Base-by-base conservation (phyloP, 805 yeast species). In the Ogataea nonfermentans region DNA sequence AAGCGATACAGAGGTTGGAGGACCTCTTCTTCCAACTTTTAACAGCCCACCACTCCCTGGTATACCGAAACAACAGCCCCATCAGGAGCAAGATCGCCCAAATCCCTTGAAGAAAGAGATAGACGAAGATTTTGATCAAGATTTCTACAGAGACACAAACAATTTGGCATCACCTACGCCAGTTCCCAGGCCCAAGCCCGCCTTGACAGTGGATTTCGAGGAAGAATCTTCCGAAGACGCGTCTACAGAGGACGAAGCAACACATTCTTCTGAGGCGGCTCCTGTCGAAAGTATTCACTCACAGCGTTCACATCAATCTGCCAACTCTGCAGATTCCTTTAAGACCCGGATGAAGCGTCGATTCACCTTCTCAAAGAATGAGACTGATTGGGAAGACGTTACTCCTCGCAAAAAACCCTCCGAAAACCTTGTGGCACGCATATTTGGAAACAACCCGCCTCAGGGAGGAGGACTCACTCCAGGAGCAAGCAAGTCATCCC, bases 101-200 rank as follows among this genome's bases (percentile, higher is more conserved):
- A 23, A 26, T 20, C 17, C 36, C 6, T 44, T 53, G 9, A 17
- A 45, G 23, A 40, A 44, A 14, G 57, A 57, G 27, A 56, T 61
- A 9, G 64, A 61, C 36, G 51, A 59, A 20, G 66, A 61, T 42
- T 61, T 61, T 25, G 62, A 61, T 35, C 45, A 49, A 13, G 62
- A 55, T 29, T 61, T 59, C 31, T 46, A 51, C 31, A 44, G 48
- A 23, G 61, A 57, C 38, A 45, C 56, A 2, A 40, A 40, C 6
- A 23, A 37, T 6, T 16, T 34, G 12, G 12, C 25, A 2, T 22
- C 40, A 4, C 36, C 44, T 9, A 32, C 26, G 4, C 40, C 46
- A 19, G 41, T 15, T 20, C 34, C 37, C 13, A 13, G 40, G n/a
- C 12, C 25, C 17, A 33, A 35, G 29, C 38, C 33, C n/a, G 27